Evolutionary conservation across 2,329 filamentous ascomycete genomes (phyloP), one percentile per base, ranked within the genome.

Genomic region (Corniculantispora saksenae): DNA sequence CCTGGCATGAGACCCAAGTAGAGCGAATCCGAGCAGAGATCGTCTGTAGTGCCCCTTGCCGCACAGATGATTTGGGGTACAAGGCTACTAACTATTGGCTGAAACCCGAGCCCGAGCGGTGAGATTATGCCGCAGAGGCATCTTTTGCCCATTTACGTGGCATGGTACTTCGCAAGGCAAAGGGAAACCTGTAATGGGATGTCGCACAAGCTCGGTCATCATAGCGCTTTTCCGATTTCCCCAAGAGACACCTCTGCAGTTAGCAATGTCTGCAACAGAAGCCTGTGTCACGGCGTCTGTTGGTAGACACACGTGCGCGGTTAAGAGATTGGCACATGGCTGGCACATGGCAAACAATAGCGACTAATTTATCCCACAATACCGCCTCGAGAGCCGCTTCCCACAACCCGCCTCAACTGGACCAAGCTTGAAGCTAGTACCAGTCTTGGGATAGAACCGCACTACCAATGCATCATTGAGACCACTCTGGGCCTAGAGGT

Each of bases 21-120:
- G n/a, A n/a, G n/a, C n/a, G n/a, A n/a, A n/a, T n/a, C n/a, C n/a
- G n/a, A n/a, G n/a, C 27, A 35, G 35, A 48, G 50, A 55, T 62
- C 60, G 50, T 62, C 60, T 38, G 60, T 62, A 45, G 60, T 62
- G 50, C 29, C 50, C 50, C 40, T 54, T 21, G 38, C 23, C 60
- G n/a, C 60, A 47, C 40, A 27, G 60, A 62, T 35, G 60, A 62
- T 62, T 62, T 55, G 60, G 60, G 38, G 60, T 62, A 55, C n/a
- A 55, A 27, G 21, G 27, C n/a, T 35, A n/a, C 27, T 8, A 12
- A 21, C 50, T 32, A 54, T 54, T 62, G 60, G 50, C 10, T 29
- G 19, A 47, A 35, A 25, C n/a, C 25, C 9, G 29, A 51, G 58
- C 47, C 29, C 47, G 21, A 54, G 38, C 40, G 25, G 27, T 55